Evolutionary conservation across 2,329 filamentous ascomycete genomes (phyloP).

Genomic region (Aspergillus pseudoviridinutans): DNA sequence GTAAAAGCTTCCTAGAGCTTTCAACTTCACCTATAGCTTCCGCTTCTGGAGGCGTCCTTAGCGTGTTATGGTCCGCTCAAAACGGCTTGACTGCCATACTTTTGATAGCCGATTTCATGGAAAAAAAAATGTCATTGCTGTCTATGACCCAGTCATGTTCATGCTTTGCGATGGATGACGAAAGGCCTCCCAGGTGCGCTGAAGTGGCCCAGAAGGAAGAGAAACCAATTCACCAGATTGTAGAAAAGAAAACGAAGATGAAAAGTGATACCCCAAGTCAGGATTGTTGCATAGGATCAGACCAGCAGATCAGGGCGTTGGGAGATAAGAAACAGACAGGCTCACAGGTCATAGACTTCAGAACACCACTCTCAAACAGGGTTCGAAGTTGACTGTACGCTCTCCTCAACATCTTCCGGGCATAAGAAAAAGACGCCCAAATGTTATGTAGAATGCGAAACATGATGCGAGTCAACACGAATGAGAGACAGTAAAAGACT

Average conservation of each 20-base stretch:
- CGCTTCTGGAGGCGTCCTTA: neutral
- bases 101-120: neutral
- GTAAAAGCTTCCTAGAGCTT: neutral
- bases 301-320: conserved; percentile 17
- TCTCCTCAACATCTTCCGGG: neutral
- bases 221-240: neutral
- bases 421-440: conserved; percentile 1
- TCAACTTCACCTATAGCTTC: neutral
- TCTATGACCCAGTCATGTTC: conserved; percentile 20
- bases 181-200: conserved; percentile 7
- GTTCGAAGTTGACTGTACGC: neutral
- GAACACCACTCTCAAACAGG: neutral
- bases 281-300: conserved; percentile 9
- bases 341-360: conserved; percentile 2
- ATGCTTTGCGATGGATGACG: conserved; percentile 6
- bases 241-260: conserved; percentile 3
- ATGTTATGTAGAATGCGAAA: conserved; percentile 5
- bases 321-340: conserved; percentile 6
- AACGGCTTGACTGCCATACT: neutral
- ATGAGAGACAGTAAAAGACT: conserved; percentile 8
- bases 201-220: conserved; percentile 6
- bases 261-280: conserved; percentile 7
- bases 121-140: conserved; percentile 13
- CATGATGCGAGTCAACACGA: conserved; percentile 2
- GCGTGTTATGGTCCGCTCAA: neutral